These are phyloP conservation scores for Mimosa pudica DNA, from an alignment of 306 rosid genomes.

Conservation along the genomic window DNA sequence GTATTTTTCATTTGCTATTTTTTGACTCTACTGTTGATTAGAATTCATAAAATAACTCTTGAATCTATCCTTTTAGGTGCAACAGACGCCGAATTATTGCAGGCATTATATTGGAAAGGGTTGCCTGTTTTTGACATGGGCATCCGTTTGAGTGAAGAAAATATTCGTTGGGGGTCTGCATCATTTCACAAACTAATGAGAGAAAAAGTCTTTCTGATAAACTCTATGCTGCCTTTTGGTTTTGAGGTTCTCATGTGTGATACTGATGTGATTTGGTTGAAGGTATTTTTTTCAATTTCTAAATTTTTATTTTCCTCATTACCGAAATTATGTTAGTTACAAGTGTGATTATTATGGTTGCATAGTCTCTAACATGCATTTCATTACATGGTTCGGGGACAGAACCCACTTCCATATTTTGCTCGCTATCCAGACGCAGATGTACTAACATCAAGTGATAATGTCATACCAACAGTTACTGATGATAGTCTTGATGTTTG, in stretches of 20 bases:
- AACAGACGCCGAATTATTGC: conserved; percentile 83
- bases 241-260: conserved; percentile 92
- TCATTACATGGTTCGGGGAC: conserved; percentile 48
- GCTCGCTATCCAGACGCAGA: conserved; percentile 91
- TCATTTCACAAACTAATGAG: conserved; percentile 95
- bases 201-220: conserved; percentile 86
- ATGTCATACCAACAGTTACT: conserved; percentile 79
- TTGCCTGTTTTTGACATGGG: conserved; percentile 98
- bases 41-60: conserved; percentile 30
- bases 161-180: conserved; percentile 95
- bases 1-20: conserved; percentile 20
- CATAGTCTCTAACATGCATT: conserved; percentile 17
- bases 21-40: conserved; percentile 22
- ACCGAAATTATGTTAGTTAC: background rate
- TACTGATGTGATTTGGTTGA: conserved; percentile 95
- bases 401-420: conserved; percentile 96
- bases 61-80: conserved; percentile 67
- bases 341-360: conserved; percentile 18
- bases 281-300: conserved; percentile 51
- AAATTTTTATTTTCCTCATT: background rate
- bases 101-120: conserved; percentile 95
- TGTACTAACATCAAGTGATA: conserved; percentile 92
- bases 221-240: conserved; percentile 75
- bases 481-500: conserved; percentile 87
- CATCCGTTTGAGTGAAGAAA: conserved; percentile 85